A percentile compares a stretch with the other conserved stretches of the same genome.
Conservation (phyloP, 139 green algal species). For the Closterium sp. region DNA sequence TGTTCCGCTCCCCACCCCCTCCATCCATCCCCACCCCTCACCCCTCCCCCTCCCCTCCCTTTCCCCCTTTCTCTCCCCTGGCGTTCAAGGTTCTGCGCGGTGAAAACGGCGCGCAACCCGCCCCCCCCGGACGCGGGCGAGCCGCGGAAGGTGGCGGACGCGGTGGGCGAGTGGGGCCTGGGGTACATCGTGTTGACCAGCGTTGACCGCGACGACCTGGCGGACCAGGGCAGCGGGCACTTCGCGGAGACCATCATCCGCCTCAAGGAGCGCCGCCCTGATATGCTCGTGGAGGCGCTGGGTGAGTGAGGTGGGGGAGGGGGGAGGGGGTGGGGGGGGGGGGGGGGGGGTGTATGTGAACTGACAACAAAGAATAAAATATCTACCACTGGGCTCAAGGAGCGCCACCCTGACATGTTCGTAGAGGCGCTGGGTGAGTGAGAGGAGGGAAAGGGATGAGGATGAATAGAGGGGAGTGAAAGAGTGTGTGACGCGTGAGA, state of each 20-base stretch:
- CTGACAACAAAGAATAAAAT: too few relatives aligned
- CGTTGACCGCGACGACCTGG: conserved; percentile 97
- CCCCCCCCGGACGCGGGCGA: conserved; percentile 89
- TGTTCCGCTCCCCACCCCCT: not conserved
- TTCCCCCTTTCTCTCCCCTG: too few relatives aligned
- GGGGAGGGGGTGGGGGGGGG: not conserved
- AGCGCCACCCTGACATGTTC: conserved; percentile 34
- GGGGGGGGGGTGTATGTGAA: too few relatives aligned
- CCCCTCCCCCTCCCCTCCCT: not conserved
- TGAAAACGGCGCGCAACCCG: conserved; percentile 89
- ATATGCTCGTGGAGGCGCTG: conserved; percentile 49
- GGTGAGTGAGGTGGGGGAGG: conserved; percentile 21
- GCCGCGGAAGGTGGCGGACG: conserved; percentile 86
- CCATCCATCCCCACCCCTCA: too few relatives aligned
- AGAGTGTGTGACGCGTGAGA: not conserved
- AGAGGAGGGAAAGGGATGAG: too few relatives aligned
- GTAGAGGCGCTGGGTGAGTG: conserved; percentile 53
- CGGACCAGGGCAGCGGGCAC: conserved; percentile 81
- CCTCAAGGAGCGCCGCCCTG: conserved; percentile 65
- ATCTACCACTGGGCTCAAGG: conserved; percentile 71
- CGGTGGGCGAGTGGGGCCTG: conserved; percentile 89
- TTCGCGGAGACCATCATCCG: conserved; percentile 94
- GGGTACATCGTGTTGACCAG: conserved; percentile 97
- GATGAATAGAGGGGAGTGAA: not conserved
- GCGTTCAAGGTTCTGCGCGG: conserved; percentile 83